Evolutionary conservation across 2,329 filamentous ascomycete genomes (phyloP).

Genomic region (Colletotrichum sp.): DNA sequence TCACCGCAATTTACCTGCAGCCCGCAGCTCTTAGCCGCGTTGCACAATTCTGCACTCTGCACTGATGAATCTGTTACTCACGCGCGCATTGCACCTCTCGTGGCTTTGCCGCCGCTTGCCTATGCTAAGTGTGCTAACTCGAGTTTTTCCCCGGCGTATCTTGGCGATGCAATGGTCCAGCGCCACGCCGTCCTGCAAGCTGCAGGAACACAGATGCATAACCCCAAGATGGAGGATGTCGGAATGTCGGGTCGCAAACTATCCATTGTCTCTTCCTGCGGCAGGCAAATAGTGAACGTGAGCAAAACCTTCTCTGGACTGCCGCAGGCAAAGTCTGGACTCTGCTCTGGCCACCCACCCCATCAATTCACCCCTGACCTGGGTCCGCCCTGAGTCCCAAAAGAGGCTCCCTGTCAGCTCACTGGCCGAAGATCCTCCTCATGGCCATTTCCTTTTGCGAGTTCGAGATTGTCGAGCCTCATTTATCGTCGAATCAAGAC

Average conservation of each 20-base stretch:
- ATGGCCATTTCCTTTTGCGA: background rate
- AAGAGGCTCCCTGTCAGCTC: conserved; percentile 7
- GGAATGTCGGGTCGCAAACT: background rate
- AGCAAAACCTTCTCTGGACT: background rate
- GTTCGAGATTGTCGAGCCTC: conserved; percentile 10
- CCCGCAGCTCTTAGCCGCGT: background rate
- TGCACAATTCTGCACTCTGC: conserved; percentile 6
- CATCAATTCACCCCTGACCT: conserved; percentile 13
- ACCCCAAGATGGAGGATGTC: background rate
- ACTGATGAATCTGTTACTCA: background rate
- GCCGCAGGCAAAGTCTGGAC: conserved; percentile 1
- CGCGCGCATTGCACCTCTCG: background rate
- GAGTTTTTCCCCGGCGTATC: background rate
- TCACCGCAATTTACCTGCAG: conserved; percentile 17
- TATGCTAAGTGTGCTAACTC: background rate
- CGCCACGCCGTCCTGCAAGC: background rate
- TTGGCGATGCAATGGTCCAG: conserved; percentile 3
- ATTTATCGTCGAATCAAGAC: background rate
- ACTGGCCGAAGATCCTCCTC: conserved; percentile 7
- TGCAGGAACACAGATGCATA: background rate
- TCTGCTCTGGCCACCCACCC: conserved; percentile 13
- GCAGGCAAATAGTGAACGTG: background rate
- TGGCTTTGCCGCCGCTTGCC: background rate
- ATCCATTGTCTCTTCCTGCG: background rate
- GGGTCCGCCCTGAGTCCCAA: background rate